These are phyloP conservation scores for Termitomyces heimii DNA, from an alignment of 768 basidiomycete genomes.

Conservation along the genomic window DNA sequence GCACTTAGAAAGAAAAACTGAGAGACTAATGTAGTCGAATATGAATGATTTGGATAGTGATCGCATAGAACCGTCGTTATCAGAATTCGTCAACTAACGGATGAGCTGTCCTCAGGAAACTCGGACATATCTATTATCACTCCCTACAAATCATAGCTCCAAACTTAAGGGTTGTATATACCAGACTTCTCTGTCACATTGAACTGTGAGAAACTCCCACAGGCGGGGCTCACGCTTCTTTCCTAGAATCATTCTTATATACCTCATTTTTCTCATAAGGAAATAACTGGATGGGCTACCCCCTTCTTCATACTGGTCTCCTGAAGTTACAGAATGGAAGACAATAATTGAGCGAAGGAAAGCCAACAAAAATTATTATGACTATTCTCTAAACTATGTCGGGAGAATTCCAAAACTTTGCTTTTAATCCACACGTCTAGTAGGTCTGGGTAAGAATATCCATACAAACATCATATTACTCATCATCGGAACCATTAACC, in stretches of 20 bases:
- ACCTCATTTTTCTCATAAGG: background rate
- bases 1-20: background rate
- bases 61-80: background rate
- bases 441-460: constrained; percentile 17
- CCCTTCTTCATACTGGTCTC: background rate
- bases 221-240: background rate
- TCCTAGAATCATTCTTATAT: background rate
- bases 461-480: constrained; percentile 17
- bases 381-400: background rate
- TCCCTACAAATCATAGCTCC: background rate
- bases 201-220: background rate
- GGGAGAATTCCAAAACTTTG: background rate
- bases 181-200: background rate
- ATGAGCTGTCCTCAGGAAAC: background rate
- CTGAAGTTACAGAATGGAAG: background rate
- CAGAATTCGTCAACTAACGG: background rate
- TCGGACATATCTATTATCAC: background rate
- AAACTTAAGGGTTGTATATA: no score
- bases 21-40: background rate
- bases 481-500: constrained; percentile 22
- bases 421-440: constrained; percentile 10
- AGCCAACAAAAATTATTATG: no score
- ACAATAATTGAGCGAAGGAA: background rate
- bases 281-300: background rate
- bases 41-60: background rate